These are phyloP conservation scores for Cyberlindnera sargentensis DNA, from an alignment of 805 yeast species.

Conservation along the genomic window DNA sequence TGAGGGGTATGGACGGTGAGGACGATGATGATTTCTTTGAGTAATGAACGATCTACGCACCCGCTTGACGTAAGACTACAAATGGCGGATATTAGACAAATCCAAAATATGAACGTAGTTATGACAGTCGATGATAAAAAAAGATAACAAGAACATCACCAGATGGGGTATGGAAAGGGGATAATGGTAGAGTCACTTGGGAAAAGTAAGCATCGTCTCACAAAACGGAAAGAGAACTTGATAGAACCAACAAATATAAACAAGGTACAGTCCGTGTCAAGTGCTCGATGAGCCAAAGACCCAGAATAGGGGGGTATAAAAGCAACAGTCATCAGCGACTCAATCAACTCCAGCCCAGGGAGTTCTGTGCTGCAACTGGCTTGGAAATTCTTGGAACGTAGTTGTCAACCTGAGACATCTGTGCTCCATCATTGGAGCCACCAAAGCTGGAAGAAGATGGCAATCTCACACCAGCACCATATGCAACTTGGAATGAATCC, in stretches of 20 bases:
- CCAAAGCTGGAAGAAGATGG: constrained; percentile 1
- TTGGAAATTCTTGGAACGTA: constrained; percentile 47
- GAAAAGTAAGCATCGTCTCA: no score
- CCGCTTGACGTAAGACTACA: no score
- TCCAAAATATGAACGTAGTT: no score
- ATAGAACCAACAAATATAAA: no score
- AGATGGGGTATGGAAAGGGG: no score
- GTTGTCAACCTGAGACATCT: constrained; percentile 22
- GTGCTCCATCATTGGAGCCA: constrained; percentile 1
- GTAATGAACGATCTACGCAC: constrained; percentile 12
- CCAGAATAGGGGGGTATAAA: not conserved
- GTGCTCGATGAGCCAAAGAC: no score
- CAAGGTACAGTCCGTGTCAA: no score
- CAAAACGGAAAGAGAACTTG: no score
- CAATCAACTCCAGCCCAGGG: constrained; percentile 59
- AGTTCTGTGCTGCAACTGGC: constrained; percentile 65
- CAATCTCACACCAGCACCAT: constrained; percentile 20
- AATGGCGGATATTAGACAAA: no score
- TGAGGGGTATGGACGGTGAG: constrained; percentile 36
- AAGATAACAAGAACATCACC: no score
- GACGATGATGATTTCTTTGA: constrained; percentile 46
- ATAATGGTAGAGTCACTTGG: no score
- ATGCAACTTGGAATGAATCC: constrained; percentile 14
- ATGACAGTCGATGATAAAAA: no score
- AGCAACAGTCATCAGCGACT: not conserved